Conservation (phyloP, 2,329 filamentous ascomycete species). For the Beauveria medogensis region DNA sequence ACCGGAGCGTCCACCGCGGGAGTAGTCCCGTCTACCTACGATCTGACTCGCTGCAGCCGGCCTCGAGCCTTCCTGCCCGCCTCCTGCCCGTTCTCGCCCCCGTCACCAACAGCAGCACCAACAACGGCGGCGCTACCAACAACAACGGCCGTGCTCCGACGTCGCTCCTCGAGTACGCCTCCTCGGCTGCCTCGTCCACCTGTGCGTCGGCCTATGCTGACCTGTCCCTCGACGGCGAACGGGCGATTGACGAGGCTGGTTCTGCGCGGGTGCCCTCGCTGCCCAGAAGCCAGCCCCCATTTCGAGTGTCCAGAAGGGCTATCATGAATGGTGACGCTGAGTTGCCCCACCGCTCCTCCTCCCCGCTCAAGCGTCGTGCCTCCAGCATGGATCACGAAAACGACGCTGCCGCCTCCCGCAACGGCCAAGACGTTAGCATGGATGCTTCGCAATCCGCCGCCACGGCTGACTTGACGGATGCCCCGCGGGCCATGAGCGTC, state of each 20-base stretch:
- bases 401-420: slow-evolving; percentile 29
- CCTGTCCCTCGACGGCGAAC: slow-evolving; percentile 48
- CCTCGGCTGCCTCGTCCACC: slow-evolving; percentile 51
- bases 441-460: slow-evolving; percentile 22
- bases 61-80: slow-evolving; percentile 43
- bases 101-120: not conserved
- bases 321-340: slow-evolving; percentile 53
- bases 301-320: slow-evolving; percentile 39
- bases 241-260: slow-evolving; percentile 38
- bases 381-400: slow-evolving; percentile 51
- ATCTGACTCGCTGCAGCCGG: slow-evolving; percentile 33
- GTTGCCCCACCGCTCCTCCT: slow-evolving; percentile 52
- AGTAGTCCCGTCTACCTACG: slow-evolving; percentile 33
- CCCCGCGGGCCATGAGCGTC: slow-evolving; percentile 33
- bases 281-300: slow-evolving; percentile 44
- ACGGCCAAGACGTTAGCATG: slow-evolving; percentile 42
- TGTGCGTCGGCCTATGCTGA: slow-evolving; percentile 47
- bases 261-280: slow-evolving; percentile 24
- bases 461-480: slow-evolving; percentile 13
- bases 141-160: slow-evolving; percentile 19
- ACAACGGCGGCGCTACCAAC: not conserved
- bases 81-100: slow-evolving; percentile 36
- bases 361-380: slow-evolving; percentile 55
- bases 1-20: slow-evolving; percentile 14
- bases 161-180: slow-evolving; percentile 36